Percentiles rank a stretch among this genome's conserved stretches.
phyloP scores from a whole-genome alignment of 352 stramenopile species.

The Globisporangium cylindrosporum region DNA sequence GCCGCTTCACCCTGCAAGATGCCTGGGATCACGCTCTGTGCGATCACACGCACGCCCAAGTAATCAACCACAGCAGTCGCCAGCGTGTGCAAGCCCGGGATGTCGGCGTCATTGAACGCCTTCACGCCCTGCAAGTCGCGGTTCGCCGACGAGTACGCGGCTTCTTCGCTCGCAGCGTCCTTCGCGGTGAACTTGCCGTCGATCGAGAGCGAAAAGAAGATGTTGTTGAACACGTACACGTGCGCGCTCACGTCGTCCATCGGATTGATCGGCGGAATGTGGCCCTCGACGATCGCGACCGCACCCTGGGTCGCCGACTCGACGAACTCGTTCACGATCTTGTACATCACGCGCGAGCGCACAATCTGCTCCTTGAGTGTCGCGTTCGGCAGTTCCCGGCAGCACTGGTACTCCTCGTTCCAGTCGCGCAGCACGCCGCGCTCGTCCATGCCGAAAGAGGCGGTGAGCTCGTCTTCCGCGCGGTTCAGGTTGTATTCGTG shows the following conservation, averaged over 20 bases:
- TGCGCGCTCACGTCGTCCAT: conserved; percentile 92
- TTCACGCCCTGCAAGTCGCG: conserved; percentile 89
- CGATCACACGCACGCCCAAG: conserved; percentile 92
- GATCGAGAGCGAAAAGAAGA: conserved; percentile 95
- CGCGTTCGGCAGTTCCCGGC: conserved; percentile 69
- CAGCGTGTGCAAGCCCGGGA: conserved; percentile 91
- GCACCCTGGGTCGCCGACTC: conserved; percentile 87
- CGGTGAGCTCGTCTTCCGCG: conserved; percentile 89
- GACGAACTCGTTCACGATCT: conserved; percentile 94
- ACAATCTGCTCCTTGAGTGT: conserved; percentile 90
- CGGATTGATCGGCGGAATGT: conserved; percentile 95
- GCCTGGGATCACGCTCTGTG: conserved; percentile 94
- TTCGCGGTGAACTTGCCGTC: conserved; percentile 70
- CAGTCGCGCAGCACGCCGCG: conserved; percentile 92
- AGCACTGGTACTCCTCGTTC: conserved; percentile 97
- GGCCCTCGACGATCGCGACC: conserved; percentile 93
- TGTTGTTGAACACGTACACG: conserved; percentile 98
- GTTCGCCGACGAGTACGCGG: conserved; percentile 83
- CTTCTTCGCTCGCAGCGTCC: conserved; percentile 71
- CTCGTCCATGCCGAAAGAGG: conserved; percentile 91
- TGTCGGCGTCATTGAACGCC: conserved; percentile 90
- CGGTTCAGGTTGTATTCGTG: conserved; percentile 81
- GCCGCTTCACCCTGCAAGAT: conserved; percentile 95
- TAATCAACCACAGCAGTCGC: conserved; percentile 95
- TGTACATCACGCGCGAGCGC: conserved; percentile 92